Base-by-base conservation (phyloP, 305 asterid species). In the Solanum hybrid region DNA sequence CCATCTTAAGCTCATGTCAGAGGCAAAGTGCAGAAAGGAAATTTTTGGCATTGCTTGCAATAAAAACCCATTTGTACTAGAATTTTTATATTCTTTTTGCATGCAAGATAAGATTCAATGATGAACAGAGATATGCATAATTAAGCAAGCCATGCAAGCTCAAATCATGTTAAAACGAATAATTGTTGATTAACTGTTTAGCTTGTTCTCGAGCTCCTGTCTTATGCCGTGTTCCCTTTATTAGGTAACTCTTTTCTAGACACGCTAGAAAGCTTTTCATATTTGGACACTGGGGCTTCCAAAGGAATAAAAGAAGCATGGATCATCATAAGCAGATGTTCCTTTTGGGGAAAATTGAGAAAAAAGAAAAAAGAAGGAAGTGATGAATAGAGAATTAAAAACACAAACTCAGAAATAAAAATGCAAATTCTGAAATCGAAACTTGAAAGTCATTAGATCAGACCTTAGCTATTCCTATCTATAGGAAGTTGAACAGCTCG, bases 381-480 rank as follows among this genome's bases (percentile, higher is more conserved):
- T 80, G 66, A 38, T 38, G 86, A 79, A 79, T 26, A 40, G 38
- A 79, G 34, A 79, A 37, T 56, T 24, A 79, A 24, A 32, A 80
- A 24, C 34, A 80, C 8, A 38, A 19, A 42, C 56, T 42, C 56
- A 42, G 5, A 9, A 7, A 80, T 51, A 5, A 51, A 6, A 38
- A 8, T 38, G 69, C 35, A 37, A 37, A 80, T 27, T 40, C 86
- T 81, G 87, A 82, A 45, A 82, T 42, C 10, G 15, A 42, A 80
- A 82, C 87, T 45, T 15, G 72, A 42, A 42, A 82, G 87, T 80
- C 71, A 42, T 82, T 42, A 42, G 36, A 27, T 42, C 72, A 31
- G 85, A 94, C 97, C 94, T 93, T 94, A n/a, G 94, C 89, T 45
- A 91, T 89, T 89, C 95, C 90, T 90, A 64, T 94, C 94, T 27